phyloP scores from a whole-genome alignment of 2,329 filamentous ascomycete genomes.

The Talaromyces sp. region DNA sequence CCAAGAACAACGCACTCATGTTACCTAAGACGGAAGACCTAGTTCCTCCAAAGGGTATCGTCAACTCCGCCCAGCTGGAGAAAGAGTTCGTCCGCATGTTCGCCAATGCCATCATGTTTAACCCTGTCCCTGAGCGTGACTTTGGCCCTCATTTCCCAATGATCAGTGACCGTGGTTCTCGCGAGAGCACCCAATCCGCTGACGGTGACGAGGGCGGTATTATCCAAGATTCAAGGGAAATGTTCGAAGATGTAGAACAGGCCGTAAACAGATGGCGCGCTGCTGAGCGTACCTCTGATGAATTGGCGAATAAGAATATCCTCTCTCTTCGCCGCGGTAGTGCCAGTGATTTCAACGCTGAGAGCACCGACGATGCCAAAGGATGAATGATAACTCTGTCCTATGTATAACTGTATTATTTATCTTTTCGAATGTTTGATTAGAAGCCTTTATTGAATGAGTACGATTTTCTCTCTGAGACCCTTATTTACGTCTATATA shows the following conservation, averaged over 20 bases:
- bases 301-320: conserved; percentile 40
- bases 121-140: conserved; percentile 75
- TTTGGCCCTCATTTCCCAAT: conserved; percentile 64
- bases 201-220: conserved; percentile 80
- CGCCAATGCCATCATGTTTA: conserved; percentile 98
- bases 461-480: not conserved
- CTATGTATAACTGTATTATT: conserved; percentile 7
- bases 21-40: conserved; percentile 70
- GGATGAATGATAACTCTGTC: conserved; percentile 19
- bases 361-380: conserved; percentile 40
- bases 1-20: conserved; percentile 47
- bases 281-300: conserved; percentile 63
- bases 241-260: conserved; percentile 86
- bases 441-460: conserved; percentile 3
- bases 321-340: conserved; percentile 41
- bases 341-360: conserved; percentile 40
- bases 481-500: not conserved
- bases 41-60: conserved; percentile 82
- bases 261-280: conserved; percentile 74
- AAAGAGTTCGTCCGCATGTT: conserved; percentile 96
- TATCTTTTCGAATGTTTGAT: not conserved
- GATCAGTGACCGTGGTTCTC: conserved; percentile 47
- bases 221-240: conserved; percentile 82
- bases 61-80: conserved; percentile 90
- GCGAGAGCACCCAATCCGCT: conserved; percentile 56